Conservation (phyloP, 1,139 yeast genomes). For the Candida neerlandica region DNA sequence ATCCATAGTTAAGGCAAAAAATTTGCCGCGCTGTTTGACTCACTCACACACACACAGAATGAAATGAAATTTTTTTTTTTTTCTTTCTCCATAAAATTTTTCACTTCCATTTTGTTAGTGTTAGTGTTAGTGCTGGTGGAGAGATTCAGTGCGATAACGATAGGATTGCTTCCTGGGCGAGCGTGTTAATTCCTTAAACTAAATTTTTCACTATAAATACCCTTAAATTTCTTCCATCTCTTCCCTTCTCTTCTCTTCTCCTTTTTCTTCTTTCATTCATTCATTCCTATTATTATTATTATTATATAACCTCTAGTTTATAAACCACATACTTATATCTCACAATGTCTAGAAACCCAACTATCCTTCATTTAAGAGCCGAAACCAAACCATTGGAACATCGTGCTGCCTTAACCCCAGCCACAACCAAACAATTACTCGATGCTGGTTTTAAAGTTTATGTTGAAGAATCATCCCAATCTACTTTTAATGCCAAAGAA, state of each 20-base stretch:
- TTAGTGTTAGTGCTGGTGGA: too few species aligned
- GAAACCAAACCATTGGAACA: constrained; percentile 97
- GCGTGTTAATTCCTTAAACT: not conserved
- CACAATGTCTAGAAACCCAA: constrained; percentile 26
- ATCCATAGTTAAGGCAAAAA: not conserved
- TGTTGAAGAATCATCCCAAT: constrained; percentile 85
- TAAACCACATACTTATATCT: too few species aligned
- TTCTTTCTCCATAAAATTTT: constrained; percentile 1
- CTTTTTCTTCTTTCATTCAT: not conserved
- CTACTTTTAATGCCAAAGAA: constrained; percentile 75
- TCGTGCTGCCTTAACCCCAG: constrained; percentile 94
- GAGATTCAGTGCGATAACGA: too few species aligned
- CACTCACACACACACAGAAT: not conserved
- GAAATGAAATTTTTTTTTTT: not conserved
- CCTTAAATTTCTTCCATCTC: too few species aligned
- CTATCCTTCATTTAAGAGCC: constrained; percentile 81
- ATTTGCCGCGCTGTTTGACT: constrained; percentile 3
- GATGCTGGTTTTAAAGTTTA: constrained; percentile 87
- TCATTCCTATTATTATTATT: not conserved
- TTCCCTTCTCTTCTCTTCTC: not conserved
- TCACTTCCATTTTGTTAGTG: not conserved
- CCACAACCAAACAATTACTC: constrained; percentile 78
- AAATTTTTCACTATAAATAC: not conserved
- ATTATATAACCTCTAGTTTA: too few species aligned
- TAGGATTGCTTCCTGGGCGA: too few species aligned